phyloP scores from a whole-genome alignment of 208 protist genomes.

The Trypanosoma boissoni region DNA sequence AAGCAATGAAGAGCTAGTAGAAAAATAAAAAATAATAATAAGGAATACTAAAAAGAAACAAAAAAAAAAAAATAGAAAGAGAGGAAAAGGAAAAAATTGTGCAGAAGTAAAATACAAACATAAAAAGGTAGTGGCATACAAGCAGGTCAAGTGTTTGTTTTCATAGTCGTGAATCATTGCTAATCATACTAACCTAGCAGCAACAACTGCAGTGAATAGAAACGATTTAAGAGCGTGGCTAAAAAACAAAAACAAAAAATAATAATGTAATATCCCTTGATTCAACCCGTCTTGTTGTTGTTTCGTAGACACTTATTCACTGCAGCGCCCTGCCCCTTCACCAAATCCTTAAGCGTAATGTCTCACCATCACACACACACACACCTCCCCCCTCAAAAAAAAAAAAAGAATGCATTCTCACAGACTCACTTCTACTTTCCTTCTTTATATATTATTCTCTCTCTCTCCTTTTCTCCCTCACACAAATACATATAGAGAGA shows the following conservation, averaged over 20 bases:
- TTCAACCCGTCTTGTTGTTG: neutral
- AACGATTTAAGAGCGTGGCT: too few species aligned
- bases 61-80: conserved; percentile 12
- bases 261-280: conserved; percentile 17
- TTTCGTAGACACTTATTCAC: conserved; percentile 1
- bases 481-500: too few species aligned
- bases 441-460: neutral
- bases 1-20: too few species aligned
- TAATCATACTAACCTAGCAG: too few species aligned
- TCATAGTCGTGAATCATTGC: too few species aligned
- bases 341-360: neutral
- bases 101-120: conserved; percentile 3
- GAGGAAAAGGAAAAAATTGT: conserved; percentile 10
- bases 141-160: too few species aligned
- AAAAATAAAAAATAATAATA: too few species aligned
- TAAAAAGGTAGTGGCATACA: too few species aligned
- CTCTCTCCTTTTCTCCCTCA: too few species aligned
- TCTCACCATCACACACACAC: neutral
- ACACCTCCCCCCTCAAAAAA: neutral
- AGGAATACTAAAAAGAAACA: too few species aligned
- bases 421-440: neutral
- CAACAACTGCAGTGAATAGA: too few species aligned
- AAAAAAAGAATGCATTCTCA: neutral
- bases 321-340: neutral
- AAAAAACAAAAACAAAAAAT: conserved; percentile 19